Evolutionary conservation across 257 asterid species (phyloP).

Genomic region (Buddleja alternifolia): DNA sequence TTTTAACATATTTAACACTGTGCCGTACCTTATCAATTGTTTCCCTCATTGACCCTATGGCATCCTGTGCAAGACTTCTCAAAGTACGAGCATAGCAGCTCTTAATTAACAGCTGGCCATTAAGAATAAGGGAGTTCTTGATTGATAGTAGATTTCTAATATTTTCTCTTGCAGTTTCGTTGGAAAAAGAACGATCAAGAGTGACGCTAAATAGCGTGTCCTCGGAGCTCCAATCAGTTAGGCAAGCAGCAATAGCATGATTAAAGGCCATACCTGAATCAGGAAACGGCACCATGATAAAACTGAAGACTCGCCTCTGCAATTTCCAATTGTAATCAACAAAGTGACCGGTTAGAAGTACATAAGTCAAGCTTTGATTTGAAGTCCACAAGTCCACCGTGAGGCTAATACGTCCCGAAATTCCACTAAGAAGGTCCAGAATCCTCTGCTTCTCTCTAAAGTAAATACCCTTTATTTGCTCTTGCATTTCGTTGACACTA

Average conservation of each 20-base stretch:
- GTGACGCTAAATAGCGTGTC: conserved; percentile 62
- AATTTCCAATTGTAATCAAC: conserved; percentile 75
- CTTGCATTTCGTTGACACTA: conserved; percentile 45
- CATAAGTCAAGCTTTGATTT: conserved; percentile 53
- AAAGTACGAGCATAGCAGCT: conserved; percentile 68
- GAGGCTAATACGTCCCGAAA: conserved; percentile 74
- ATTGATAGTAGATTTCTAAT: conserved; percentile 57
- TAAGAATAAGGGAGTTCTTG: conserved; percentile 49
- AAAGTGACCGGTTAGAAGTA: conserved; percentile 70
- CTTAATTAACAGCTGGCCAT: conserved; percentile 68
- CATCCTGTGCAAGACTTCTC: conserved; percentile 66
- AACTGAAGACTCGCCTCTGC: conserved; percentile 63
- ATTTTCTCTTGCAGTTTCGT: conserved; percentile 46
- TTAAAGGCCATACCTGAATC: conserved; percentile 63
- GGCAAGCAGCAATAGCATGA: conserved; percentile 58
- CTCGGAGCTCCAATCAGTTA: conserved; percentile 68
- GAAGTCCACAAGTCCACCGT: conserved; percentile 69
- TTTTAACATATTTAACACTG: conserved; percentile 71
- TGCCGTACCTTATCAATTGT: conserved; percentile 63
- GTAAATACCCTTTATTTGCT: conserved; percentile 57
- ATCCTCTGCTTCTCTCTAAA: conserved; percentile 64
- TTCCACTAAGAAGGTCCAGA: conserved; percentile 49
- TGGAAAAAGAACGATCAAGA: conserved; percentile 41
- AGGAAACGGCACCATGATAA: conserved; percentile 48
- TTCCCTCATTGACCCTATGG: conserved; percentile 44